Evolutionary conservation across 140 eudicot genomes (phyloP).

Genomic region (Senecio squalidus): DNA sequence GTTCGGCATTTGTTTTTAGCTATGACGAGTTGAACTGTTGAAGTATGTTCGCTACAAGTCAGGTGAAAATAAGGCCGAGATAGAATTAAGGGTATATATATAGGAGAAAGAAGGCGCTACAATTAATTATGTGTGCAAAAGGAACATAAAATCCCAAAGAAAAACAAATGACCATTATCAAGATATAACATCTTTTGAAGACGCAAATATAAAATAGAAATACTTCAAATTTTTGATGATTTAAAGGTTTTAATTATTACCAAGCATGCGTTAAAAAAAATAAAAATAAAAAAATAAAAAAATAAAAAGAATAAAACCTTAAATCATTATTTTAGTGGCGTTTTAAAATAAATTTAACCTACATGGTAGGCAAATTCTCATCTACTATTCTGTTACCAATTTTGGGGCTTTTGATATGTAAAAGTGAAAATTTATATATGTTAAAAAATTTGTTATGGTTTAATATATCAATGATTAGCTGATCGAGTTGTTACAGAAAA

Average conservation of each 20-base stretch:
- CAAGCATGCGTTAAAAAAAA: too few species aligned
- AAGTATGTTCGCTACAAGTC: neutral
- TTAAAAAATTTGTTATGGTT: neutral
- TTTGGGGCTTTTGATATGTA: too few species aligned
- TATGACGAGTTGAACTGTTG: neutral
- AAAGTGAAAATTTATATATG: too few species aligned
- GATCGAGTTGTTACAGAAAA: neutral
- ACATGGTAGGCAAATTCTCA: too few species aligned
- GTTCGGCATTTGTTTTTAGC: constrained; percentile 11
- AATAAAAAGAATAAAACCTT: too few species aligned
- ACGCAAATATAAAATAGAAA: too few species aligned
- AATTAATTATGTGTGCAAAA: neutral
- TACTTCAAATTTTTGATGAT: neutral
- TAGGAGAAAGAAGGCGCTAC: neutral
- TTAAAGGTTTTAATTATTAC: neutral
- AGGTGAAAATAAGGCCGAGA: neutral
- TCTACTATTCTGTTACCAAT: too few species aligned
- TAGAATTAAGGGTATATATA: neutral
- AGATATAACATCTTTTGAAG: too few species aligned
- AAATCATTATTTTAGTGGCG: too few species aligned
- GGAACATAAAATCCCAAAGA: neutral
- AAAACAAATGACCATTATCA: too few species aligned
- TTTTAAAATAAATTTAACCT: too few species aligned
- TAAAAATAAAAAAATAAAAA: too few species aligned
- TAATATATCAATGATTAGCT: neutral